A percentile compares a stretch with the other conserved stretches of the same genome.
Evolutionary conservation across 2,329 filamentous ascomycete genomes (phyloP).

Genomic region (Aspergillus ochraceus): DNA sequence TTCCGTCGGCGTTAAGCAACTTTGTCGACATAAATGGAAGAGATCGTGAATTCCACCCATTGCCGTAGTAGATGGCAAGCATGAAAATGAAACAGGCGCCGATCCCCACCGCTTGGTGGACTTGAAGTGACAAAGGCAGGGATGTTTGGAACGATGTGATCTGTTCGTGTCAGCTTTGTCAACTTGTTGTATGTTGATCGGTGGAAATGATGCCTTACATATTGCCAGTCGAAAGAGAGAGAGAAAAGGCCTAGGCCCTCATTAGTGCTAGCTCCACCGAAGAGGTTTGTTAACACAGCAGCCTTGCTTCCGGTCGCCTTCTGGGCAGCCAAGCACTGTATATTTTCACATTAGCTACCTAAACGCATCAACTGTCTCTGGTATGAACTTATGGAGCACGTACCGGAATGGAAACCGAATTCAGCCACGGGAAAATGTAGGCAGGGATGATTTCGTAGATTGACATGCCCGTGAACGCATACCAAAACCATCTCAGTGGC

Average conservation of each 20-base stretch:
- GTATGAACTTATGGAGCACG: no score
- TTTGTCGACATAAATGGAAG: background rate
- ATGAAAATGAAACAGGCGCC: conserved; percentile 44
- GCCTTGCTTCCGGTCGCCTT: background rate
- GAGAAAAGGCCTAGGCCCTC: background rate
- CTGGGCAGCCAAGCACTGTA: background rate
- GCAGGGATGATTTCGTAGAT: background rate
- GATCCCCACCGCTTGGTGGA: conserved; percentile 50
- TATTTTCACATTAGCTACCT: background rate
- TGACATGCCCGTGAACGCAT: background rate
- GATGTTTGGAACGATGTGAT: conserved; percentile 57
- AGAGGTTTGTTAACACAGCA: background rate
- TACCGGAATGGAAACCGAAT: background rate
- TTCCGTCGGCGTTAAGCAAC: background rate
- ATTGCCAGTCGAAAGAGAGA: background rate
- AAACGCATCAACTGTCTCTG: background rate
- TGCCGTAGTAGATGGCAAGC: background rate
- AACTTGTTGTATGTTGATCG: background rate
- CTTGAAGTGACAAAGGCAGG: conserved; percentile 53
- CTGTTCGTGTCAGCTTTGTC: conserved; percentile 29
- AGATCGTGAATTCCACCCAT: background rate
- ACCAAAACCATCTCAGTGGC: background rate
- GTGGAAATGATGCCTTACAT: background rate
- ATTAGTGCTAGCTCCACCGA: background rate
- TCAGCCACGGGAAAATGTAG: background rate